Evolutionary conservation across 139 green algal species (phyloP), one percentile per base, ranked within the genome.

Genomic region (Haematococcus lacustris): DNA sequence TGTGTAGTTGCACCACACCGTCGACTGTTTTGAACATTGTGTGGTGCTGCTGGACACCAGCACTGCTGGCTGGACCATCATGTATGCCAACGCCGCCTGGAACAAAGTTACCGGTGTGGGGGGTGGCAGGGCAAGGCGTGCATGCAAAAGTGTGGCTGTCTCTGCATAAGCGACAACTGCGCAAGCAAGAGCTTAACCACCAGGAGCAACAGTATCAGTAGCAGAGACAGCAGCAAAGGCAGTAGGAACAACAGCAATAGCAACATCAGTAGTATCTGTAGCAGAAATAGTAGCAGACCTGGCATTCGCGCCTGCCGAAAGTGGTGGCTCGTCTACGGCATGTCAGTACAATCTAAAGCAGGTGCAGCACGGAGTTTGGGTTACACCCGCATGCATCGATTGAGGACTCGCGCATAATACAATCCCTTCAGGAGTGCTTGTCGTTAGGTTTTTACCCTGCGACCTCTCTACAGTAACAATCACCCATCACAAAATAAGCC

Each of bases 21-120:
- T 77, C 35, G 78, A 83, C 73, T 80, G 73, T 59, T 77, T 83
- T 60, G 73, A 79, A 3, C 62, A 83, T 41, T 83, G 78, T 57
- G 57, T 83, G 26, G 73, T 76, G 70, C 68, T 83, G 62, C 7
- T 83, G 33, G 78, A 83, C 63, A 71, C 53, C 3, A 71, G 43
- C 38, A 51, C 51, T 33, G 7, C 59, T 2, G 78, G 73, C 51
- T 83, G 73, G 70, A 74, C 50, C 32, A 60, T 83, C 51, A 50
- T 83, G 69, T 74, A 83, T 40, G 51, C 59, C 28, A 83, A 79
- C 66, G 30, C 33, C 5, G 73, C 66, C 1, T 77, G 66, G 66
- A 32, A 59, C 53, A 81, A 81, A 50, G 37, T 77, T 1, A 77
- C 66, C 32, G 76, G 76, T 75, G 47, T n/a, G n/a, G 64, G 60